Evolutionary conservation across 139 green algal genomes (phyloP).

Genomic region (Nannochloris sp.): DNA sequence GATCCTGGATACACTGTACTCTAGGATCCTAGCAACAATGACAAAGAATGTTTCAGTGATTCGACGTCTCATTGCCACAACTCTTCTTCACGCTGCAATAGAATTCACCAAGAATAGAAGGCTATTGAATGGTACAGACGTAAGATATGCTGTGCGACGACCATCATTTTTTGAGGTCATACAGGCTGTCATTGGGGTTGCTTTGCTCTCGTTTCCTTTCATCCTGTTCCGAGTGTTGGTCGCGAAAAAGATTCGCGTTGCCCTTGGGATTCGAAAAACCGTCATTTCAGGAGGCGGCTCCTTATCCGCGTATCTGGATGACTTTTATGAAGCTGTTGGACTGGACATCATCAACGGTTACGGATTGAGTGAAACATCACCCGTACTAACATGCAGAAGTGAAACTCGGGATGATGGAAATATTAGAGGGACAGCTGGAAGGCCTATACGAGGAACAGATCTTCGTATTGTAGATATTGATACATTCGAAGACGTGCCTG

Average conservation of each 20-base stretch:
- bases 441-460: slow-evolving; percentile 60
- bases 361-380: slow-evolving; percentile 84
- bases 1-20: slow-evolving; percentile 82
- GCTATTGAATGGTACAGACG: slow-evolving; percentile 38
- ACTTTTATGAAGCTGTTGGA: slow-evolving; percentile 79
- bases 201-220: slow-evolving; percentile 61
- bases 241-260: slow-evolving; percentile 47
- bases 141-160: slow-evolving; percentile 36
- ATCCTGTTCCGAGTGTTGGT: slow-evolving; percentile 34
- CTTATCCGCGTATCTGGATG: slow-evolving; percentile 72
- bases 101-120: slow-evolving; percentile 40
- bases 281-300: slow-evolving; percentile 79
- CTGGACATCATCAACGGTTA: slow-evolving; percentile 86
- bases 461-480: slow-evolving; percentile 78
- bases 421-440: slow-evolving; percentile 72
- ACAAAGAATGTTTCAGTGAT: slow-evolving; percentile 20
- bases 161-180: slow-evolving; percentile 23
- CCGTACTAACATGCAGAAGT: slow-evolving; percentile 74
- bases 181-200: slow-evolving; percentile 33
- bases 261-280: slow-evolving; percentile 39
- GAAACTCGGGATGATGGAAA: slow-evolving; percentile 26
- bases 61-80: slow-evolving; percentile 35
- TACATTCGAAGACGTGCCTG: slow-evolving; percentile 35
- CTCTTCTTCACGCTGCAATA: slow-evolving; percentile 45
- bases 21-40: slow-evolving; percentile 55